A percentile compares a stretch with the other conserved stretches of the same genome.
phyloP scores from a whole-genome alignment of 345 rosid genomes.

The Gossypium rotundifolium region DNA sequence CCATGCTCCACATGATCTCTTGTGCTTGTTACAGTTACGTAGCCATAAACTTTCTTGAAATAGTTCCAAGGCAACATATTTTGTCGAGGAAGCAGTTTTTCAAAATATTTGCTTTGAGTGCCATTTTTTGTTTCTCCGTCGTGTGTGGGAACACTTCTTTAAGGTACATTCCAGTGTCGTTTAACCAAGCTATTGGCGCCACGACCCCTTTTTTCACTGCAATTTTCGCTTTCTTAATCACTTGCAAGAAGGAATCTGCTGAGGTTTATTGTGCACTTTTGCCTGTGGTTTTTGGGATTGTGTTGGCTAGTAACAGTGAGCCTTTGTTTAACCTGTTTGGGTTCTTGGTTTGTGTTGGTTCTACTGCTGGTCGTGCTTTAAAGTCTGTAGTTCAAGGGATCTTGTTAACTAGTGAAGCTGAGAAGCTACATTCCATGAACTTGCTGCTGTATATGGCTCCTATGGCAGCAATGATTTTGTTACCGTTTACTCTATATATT shows the following conservation, averaged over 20 bases:
- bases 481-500: slow-evolving; percentile 80
- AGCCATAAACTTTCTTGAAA: slow-evolving; percentile 60
- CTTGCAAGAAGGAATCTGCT: slow-evolving; percentile 79
- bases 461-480: slow-evolving; percentile 80
- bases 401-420: slow-evolving; percentile 73
- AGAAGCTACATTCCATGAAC: slow-evolving; percentile 96
- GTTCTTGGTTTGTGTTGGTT: slow-evolving; percentile 81
- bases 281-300: slow-evolving; percentile 94
- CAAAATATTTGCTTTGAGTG: slow-evolving; percentile 74
- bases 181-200: slow-evolving; percentile 93
- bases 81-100: slow-evolving; percentile 67
- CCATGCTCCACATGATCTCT: slow-evolving; percentile 91
- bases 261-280: slow-evolving; percentile 81
- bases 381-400: slow-evolving; percentile 93
- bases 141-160: slow-evolving; percentile 95
- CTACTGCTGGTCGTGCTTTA: slow-evolving; percentile 94
- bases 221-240: slow-evolving; percentile 78
- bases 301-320: slow-evolving; percentile 85
- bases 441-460: slow-evolving; percentile 92
- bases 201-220: slow-evolving; percentile 99
- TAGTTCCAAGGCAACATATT: slow-evolving; percentile 87
- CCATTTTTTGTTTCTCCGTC: slow-evolving; percentile 86
- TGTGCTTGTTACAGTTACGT: slow-evolving; percentile 76
- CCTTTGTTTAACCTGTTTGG: slow-evolving; percentile 91
- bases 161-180: slow-evolving; percentile 91